phyloP scores from a whole-genome alignment of 1,139 yeast species.

The Starmera stellimalicola region DNA sequence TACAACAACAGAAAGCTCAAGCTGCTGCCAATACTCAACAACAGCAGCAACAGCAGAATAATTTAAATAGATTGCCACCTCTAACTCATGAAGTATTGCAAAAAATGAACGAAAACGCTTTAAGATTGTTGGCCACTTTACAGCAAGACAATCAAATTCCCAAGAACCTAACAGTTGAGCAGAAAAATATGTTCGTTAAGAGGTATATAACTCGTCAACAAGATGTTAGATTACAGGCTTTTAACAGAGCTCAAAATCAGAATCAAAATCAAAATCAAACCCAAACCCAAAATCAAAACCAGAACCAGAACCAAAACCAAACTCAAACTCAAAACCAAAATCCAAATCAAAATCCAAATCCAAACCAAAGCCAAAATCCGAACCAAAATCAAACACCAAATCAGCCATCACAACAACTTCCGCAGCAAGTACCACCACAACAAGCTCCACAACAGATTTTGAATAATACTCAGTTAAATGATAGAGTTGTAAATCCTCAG shows the following conservation, averaged over 20 bases:
- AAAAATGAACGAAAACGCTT: constrained; percentile 25
- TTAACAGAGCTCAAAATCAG: constrained; percentile 1
- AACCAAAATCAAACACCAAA: too few species aligned
- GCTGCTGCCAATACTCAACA: constrained; percentile 1
- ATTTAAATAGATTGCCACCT: constrained; percentile 4
- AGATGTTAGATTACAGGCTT: constrained; percentile 10
- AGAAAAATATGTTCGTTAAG: constrained; percentile 14
- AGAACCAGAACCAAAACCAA: too few species aligned
- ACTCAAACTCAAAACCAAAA: too few species aligned
- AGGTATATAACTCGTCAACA: constrained; percentile 17
- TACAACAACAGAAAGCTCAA: constrained; percentile 8
- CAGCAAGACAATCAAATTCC: constrained; percentile 27
- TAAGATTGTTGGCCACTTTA: constrained; percentile 26
- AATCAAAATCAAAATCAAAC: too few species aligned
- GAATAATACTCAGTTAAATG: constrained; percentile 21
- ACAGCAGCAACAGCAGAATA: neutral
- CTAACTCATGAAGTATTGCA: constrained; percentile 14
- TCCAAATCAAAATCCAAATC: too few species aligned
- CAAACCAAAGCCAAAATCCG: too few species aligned
- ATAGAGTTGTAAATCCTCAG: neutral
- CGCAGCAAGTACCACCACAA: neutral
- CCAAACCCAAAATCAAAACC: too few species aligned
- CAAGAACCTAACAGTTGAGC: constrained; percentile 12
- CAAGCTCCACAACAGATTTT: constrained; percentile 17
- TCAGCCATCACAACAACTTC: too few species aligned